Percentiles rank a stretch among this genome's conserved stretches.
Conservation (phyloP, 75 land plant genomes). For the Adiantum capillusveneris region DNA sequence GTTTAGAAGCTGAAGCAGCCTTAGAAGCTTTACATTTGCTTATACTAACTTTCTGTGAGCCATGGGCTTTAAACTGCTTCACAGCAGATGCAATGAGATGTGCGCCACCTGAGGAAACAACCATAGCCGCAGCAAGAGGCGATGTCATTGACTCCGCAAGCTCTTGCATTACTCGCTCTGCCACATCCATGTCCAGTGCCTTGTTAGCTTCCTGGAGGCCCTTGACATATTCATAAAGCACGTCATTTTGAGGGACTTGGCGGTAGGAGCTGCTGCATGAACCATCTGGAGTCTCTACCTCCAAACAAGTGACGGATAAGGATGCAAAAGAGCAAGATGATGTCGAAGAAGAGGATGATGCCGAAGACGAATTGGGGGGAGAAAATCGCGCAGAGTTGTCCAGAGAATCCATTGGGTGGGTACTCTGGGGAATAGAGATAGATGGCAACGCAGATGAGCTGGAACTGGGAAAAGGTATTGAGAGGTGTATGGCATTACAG, state of each 20-base stretch:
- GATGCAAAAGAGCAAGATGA: background rate
- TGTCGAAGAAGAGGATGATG: background rate
- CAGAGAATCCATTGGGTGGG: no score
- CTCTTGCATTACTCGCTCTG: conserved; percentile 16
- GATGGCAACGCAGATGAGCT: no score
- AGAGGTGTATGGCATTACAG: no score
- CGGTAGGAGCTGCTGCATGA: background rate
- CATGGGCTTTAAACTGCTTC: conserved; percentile 13
- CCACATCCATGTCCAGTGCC: conserved; percentile 12
- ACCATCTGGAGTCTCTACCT: background rate
- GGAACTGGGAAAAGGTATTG: no score
- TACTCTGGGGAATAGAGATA: no score
- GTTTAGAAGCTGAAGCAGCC: background rate
- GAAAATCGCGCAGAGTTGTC: no score
- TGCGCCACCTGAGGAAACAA: conserved; percentile 22
- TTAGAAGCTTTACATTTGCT: background rate
- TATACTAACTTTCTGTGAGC: conserved; percentile 1
- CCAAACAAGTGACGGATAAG: background rate
- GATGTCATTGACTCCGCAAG: conserved; percentile 15
- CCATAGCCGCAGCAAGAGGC: conserved; percentile 12
- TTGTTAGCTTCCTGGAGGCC: conserved; percentile 27
- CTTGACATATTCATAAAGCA: conserved; percentile 21
- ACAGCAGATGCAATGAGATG: conserved; percentile 17
- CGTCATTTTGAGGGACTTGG: conserved; percentile 7
- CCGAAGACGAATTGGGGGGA: background rate